Base-by-base conservation (phyloP, 2,329 filamentous ascomycete genomes). In the Colletotrichum orbiculare region DNA sequence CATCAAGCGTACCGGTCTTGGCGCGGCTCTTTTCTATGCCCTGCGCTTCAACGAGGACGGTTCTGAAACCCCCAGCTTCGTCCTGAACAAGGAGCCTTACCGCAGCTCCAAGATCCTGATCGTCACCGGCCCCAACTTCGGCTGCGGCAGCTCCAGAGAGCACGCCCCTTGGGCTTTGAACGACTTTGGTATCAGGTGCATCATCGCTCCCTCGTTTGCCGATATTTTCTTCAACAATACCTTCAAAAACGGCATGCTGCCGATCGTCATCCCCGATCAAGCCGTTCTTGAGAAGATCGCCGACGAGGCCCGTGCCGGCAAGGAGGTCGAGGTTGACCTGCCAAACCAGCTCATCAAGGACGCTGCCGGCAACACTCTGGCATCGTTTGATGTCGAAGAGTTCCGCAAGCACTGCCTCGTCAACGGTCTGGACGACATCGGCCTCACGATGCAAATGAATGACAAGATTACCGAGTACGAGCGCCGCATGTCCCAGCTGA, bases 181-280 rank as follows among this genome's bases (percentile, higher is more conserved):
- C 62, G 96, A 98, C 80, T 98, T 98, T 72, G 96, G 96, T 71
- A 97, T 99, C 82, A 93, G 91, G 76, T 95, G 91, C 77, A 86
- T 98, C 73, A 97, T 98, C 71, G 96, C 95, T 1, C 93, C 93
- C 1, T 94, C 91, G 1, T 88, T 86, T 67, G 92, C 91, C 64
- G 93, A 97, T 75, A 99, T 99, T 78, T 97, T 97, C 88, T 96
- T 95, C 88, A 97, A 97, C 88, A 99, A 99, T 85, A 96, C 92
- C n/a, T 98, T 97, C 87, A 98, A 99, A 87, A 99, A 99, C 83
- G 95, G 95, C 82, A 98, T 98, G 96, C 84, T 98, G 68, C 94
- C 95, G 52, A 88, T 98, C 67, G 81, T 85, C 64, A 91, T 98
- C 74, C 81, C 85, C 38, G 88, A 95, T 76, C 79, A 88, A 69